Evolutionary conservation across 2,329 filamentous ascomycete genomes (phyloP).

Genomic region (Colletotrichum tropicale): DNA sequence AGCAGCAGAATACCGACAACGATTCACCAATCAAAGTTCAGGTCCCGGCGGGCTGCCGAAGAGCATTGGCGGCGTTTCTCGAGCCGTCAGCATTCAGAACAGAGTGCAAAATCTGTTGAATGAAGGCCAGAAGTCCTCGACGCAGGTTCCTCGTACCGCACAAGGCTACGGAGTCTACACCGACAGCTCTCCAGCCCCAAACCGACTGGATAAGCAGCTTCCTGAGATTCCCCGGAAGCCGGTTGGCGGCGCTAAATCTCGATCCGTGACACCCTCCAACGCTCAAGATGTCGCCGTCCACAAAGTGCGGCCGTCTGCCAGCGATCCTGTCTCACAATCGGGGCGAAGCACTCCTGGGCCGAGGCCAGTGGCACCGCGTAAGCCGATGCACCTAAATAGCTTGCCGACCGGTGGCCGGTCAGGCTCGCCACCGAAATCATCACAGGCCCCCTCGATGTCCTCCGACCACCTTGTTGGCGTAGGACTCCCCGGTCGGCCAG

Average conservation of each 20-base stretch:
- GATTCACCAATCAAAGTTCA: slow-evolving; percentile 63
- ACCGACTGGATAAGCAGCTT: slow-evolving; percentile 39
- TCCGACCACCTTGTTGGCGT: slow-evolving; percentile 47
- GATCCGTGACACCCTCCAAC: slow-evolving; percentile 30
- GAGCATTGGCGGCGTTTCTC: slow-evolving; percentile 62
- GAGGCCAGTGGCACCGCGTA: slow-evolving; percentile 63
- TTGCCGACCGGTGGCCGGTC: slow-evolving; percentile 48
- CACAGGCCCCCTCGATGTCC: slow-evolving; percentile 21
- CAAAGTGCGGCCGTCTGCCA: slow-evolving; percentile 22
- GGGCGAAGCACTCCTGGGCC: slow-evolving; percentile 23
- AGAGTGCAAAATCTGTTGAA: slow-evolving; percentile 85
- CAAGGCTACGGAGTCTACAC: slow-evolving; percentile 92
- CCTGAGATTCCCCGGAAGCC: slow-evolving; percentile 59
- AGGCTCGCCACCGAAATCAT: slow-evolving; percentile 50
- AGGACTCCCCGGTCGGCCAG: slow-evolving; percentile 52
- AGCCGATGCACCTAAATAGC: slow-evolving; percentile 66
- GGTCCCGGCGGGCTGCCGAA: slow-evolving; percentile 48
- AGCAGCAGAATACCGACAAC: slow-evolving; percentile 84
- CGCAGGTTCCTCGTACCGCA: slow-evolving; percentile 70
- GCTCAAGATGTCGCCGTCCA: slow-evolving; percentile 18
- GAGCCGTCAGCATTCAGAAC: slow-evolving; percentile 87
- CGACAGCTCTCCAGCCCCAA: slow-evolving; percentile 49
- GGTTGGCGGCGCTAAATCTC: slow-evolving; percentile 36
- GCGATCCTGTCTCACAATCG: slow-evolving; percentile 23
- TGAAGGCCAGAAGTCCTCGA: slow-evolving; percentile 70